A percentile compares a stretch with the other conserved stretches of the same genome.
phyloP scores from a whole-genome alignment of 225 moss, liverwort and hornwort species.

The Marchantia paleacea region DNA sequence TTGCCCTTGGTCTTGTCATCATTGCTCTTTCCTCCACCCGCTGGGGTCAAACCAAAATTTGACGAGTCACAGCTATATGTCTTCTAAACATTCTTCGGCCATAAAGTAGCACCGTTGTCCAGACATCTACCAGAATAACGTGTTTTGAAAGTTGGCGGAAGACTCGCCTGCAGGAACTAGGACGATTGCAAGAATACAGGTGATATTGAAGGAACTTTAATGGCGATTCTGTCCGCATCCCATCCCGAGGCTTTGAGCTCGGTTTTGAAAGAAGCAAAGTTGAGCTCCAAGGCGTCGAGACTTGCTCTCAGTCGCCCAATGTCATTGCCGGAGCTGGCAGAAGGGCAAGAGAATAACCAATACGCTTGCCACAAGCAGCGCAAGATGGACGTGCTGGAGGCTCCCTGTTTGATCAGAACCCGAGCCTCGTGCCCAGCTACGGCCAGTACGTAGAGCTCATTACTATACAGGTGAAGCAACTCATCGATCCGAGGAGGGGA shows the following conservation, averaged over 20 bases:
- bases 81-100: too few species aligned
- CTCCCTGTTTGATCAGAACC: slow-evolving; percentile 45
- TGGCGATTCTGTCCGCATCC: slow-evolving; percentile 38
- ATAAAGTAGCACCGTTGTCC: too few species aligned
- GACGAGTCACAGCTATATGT: too few species aligned
- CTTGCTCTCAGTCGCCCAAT: slow-evolving; percentile 21
- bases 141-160: too few species aligned
- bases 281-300: slow-evolving; percentile 29
- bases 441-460: slow-evolving; percentile 41
- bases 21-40: too few species aligned
- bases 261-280: slow-evolving; percentile 33
- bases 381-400: slow-evolving; percentile 31
- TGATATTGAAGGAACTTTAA: slow-evolving; percentile 35
- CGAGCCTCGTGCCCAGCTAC: slow-evolving; percentile 34
- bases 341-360: slow-evolving; percentile 26
- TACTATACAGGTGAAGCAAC: slow-evolving; percentile 33
- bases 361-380: slow-evolving; percentile 52
- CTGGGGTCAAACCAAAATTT: too few species aligned
- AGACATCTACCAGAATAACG: too few species aligned
- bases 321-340: neutral
- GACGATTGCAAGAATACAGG: slow-evolving; percentile 16
- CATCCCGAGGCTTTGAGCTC: slow-evolving; percentile 43
- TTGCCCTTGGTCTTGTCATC: too few species aligned
- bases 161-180: too few species aligned
- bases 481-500: slow-evolving; percentile 27